Evolutionary conservation across 139 green algal genomes (phyloP).

Genomic region (Coelastrella sp.): DNA sequence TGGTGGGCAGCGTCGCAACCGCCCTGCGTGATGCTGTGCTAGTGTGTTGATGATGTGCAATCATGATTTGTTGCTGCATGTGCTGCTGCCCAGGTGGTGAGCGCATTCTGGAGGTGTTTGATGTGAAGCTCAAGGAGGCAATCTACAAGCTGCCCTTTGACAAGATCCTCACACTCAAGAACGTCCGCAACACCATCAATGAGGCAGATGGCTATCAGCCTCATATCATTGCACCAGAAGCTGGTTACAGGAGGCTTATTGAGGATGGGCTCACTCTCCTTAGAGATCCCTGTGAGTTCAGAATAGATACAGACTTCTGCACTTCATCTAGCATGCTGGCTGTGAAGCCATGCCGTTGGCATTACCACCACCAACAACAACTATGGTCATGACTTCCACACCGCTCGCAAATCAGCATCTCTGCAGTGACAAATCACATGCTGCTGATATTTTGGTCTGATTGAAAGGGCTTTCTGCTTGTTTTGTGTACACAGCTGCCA

Average conservation of each 20-base stretch:
- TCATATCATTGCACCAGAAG: constrained; percentile 97
- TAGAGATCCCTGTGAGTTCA: constrained; percentile 58
- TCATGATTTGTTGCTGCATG: background rate
- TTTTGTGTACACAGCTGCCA: constrained; percentile 1
- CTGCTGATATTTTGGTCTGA: background rate
- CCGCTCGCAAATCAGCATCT: background rate
- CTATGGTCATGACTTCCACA: background rate
- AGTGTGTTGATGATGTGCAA: background rate
- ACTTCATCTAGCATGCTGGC: background rate
- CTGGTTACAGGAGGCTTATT: constrained; percentile 94
- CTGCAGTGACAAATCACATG: background rate
- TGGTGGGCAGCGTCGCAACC: background rate
- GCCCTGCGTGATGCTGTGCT: background rate
- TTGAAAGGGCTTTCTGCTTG: background rate
- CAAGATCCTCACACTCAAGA: constrained; percentile 88
- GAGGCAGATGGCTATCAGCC: constrained; percentile 98
- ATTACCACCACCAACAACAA: background rate
- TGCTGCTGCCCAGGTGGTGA: constrained; percentile 73
- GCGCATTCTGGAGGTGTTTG: constrained; percentile 91
- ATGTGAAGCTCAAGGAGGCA: constrained; percentile 90
- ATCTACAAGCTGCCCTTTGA: constrained; percentile 91
- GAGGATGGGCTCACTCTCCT: constrained; percentile 77
- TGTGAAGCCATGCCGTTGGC: background rate
- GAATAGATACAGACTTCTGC: background rate
- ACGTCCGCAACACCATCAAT: constrained; percentile 89